Evolutionary conservation across 2,329 filamentous ascomycete genomes (phyloP).

Genomic region (Didymella pinodella): DNA sequence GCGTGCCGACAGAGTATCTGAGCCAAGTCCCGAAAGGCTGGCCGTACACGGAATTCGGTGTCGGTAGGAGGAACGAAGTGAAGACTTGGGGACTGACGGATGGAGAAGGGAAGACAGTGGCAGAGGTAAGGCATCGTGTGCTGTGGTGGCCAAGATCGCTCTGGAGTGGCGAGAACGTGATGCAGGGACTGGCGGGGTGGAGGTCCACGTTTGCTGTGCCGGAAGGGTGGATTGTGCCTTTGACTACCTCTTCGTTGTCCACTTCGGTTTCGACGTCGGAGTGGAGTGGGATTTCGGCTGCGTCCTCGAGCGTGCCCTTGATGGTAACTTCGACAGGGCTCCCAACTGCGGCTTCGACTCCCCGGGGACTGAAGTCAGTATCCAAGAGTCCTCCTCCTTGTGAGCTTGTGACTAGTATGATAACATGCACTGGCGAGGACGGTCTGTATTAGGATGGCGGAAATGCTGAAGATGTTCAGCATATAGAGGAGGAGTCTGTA

Average conservation of each 20-base stretch:
- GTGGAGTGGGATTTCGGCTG: background rate
- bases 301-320: too few species aligned
- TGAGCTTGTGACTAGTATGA: background rate
- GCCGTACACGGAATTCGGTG: constrained; percentile 16
- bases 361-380: background rate
- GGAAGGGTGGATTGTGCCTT: background rate
- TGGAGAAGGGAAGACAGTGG: constrained; percentile 3
- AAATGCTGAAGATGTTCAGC: background rate
- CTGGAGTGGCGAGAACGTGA: background rate
- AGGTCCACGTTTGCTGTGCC: constrained; percentile 2
- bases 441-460: background rate
- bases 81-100: constrained; percentile 7
- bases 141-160: constrained; percentile 16
- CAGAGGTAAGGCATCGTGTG: constrained; percentile 8
- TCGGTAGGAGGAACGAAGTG: constrained; percentile 2
- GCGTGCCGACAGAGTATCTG: background rate
- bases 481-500: too few species aligned
- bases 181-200: background rate
- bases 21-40: constrained; percentile 7
- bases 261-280: background rate
- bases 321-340: too few species aligned
- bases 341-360: too few species aligned
- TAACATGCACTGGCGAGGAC: background rate
- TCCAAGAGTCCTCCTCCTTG: background rate
- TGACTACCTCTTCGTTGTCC: background rate